Conservation (phyloP, 1,284 basidiomycete species). For the Porodaedalea pini region DNA sequence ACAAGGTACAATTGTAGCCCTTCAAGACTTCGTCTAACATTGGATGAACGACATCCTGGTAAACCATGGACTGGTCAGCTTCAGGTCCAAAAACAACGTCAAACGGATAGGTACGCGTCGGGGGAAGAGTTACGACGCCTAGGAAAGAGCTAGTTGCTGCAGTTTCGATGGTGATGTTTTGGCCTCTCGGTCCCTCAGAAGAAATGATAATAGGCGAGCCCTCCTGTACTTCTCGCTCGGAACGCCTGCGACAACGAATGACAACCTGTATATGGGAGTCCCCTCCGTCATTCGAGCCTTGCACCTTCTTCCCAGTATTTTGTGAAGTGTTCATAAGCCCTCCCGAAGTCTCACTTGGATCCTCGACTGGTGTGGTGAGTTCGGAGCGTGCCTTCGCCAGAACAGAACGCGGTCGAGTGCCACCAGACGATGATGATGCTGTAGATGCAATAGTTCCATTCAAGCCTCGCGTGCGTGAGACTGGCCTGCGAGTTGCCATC, state of each 20-base stretch:
- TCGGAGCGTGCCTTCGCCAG: conserved; percentile 32
- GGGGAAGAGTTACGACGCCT: conserved; percentile 61
- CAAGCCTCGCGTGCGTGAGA: conserved; percentile 14
- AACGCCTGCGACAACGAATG: conserved; percentile 78
- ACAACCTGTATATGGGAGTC: conserved; percentile 90
- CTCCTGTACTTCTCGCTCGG: conserved; percentile 78
- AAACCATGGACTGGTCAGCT: conserved; percentile 93
- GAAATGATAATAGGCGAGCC: conserved; percentile 81
- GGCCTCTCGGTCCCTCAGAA: conserved; percentile 67
- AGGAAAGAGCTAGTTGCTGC: conserved; percentile 60
- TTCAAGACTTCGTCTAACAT: conserved; percentile 91
- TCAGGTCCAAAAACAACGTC: conserved; percentile 95
- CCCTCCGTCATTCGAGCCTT: conserved; percentile 37
- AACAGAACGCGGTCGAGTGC: conserved; percentile 30
- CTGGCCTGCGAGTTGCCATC: conserved; percentile 20
- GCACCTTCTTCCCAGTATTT: conserved; percentile 18
- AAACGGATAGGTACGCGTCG: conserved; percentile 84
- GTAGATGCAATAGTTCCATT: conserved; percentile 30
- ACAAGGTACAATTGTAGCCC: conserved; percentile 98
- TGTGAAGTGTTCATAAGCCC: conserved; percentile 12
- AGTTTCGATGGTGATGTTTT: conserved; percentile 78
- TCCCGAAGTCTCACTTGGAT: conserved; percentile 15
- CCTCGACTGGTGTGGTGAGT: conserved; percentile 28
- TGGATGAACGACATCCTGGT: conserved; percentile 88
- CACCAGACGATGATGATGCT: conserved; percentile 1